phyloP scores from a whole-genome alignment of 1,284 basidiomycete species.

The Leccinum griseonigrum region DNA sequence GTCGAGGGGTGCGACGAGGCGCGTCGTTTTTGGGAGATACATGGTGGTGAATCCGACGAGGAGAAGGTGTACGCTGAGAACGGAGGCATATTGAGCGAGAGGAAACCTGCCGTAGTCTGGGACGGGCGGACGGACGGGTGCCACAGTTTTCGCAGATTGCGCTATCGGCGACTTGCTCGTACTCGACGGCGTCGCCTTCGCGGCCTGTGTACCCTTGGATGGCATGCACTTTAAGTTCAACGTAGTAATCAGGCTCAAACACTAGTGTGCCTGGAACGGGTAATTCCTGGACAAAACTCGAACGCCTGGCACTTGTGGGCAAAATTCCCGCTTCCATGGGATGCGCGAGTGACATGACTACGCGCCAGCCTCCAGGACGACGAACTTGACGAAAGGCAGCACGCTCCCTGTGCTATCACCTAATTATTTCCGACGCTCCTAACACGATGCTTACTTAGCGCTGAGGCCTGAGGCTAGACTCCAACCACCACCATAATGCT shows the following conservation, averaged over 20 bases:
- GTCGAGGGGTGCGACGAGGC: constrained; percentile 38
- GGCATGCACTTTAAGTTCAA: constrained; percentile 6
- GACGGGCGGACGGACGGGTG: background rate
- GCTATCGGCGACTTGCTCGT: constrained; percentile 3
- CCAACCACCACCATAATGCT: background rate
- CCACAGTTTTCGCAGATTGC: background rate
- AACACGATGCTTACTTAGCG: background rate
- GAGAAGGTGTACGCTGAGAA: constrained; percentile 68
- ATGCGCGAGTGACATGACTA: too few species aligned
- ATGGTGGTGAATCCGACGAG: constrained; percentile 66
- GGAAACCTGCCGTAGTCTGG: constrained; percentile 32
- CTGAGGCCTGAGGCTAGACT: background rate
- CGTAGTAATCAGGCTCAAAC: too few species aligned
- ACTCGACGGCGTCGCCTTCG: background rate
- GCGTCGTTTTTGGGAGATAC: constrained; percentile 62
- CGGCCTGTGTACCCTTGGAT: constrained; percentile 1
- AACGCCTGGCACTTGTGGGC: too few species aligned
- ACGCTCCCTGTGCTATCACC: too few species aligned
- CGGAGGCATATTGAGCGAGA: constrained; percentile 61
- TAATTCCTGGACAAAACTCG: too few species aligned
- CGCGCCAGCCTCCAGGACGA: too few species aligned
- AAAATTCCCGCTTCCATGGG: too few species aligned
- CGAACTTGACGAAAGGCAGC: too few species aligned
- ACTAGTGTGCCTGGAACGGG: too few species aligned
- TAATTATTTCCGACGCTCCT: background rate